A percentile compares a stretch with the other conserved stretches of the same genome.
phyloP scores from a whole-genome alignment of 2,329 filamentous ascomycete species.

The Colletotrichum navitas region DNA sequence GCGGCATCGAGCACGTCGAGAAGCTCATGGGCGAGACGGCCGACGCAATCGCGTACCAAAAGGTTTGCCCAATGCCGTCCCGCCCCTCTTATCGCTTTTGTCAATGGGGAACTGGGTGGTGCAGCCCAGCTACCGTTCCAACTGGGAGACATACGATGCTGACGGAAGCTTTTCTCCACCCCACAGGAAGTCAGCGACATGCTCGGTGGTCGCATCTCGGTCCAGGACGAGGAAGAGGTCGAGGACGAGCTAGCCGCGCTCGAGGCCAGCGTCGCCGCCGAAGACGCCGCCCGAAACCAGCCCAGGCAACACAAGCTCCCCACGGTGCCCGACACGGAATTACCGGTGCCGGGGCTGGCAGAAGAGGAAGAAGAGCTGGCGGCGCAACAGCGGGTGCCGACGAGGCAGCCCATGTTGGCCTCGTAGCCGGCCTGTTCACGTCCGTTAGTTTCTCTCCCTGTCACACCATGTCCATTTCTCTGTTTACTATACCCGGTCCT shows the following conservation, averaged over 20 bases:
- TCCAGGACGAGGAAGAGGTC: conserved; percentile 96
- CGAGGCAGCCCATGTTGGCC: conserved; percentile 55
- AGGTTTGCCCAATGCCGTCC: conserved; percentile 65
- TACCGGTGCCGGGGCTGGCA: conserved; percentile 48
- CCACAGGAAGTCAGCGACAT: conserved; percentile 90
- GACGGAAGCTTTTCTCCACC: neutral
- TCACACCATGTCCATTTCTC: neutral
- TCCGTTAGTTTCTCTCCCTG: no score
- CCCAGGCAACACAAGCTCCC: conserved; percentile 44
- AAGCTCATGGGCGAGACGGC: conserved; percentile 94
- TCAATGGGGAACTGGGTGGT: neutral
- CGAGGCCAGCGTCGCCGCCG: conserved; percentile 58
- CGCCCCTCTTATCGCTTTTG: no score
- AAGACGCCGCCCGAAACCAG: conserved; percentile 35
- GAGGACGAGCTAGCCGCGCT: conserved; percentile 93
- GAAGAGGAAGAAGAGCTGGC: conserved; percentile 37
- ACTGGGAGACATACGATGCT: conserved; percentile 3
- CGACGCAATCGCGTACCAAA: conserved; percentile 91
- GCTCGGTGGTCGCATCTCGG: conserved; percentile 88
- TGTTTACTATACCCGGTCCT: neutral
- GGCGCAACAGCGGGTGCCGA: conserved; percentile 34
- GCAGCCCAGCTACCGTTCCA: neutral
- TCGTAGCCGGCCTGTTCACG: conserved; percentile 39
- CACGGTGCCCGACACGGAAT: conserved; percentile 49
- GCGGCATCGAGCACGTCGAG: conserved; percentile 92